phyloP scores from a whole-genome alignment of 257 asterid genomes.

The Solanum gandarillasii region DNA sequence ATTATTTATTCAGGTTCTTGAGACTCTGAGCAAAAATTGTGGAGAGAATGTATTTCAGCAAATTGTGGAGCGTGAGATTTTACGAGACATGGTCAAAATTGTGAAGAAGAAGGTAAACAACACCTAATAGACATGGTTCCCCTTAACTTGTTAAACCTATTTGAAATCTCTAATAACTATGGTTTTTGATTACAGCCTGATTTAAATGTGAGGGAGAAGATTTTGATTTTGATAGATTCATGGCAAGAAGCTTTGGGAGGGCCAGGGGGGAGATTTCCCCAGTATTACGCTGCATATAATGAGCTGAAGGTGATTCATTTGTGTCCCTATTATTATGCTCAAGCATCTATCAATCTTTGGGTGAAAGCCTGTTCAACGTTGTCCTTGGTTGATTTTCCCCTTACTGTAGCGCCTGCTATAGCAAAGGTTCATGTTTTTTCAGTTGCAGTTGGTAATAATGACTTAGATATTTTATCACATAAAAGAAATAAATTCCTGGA shows the following conservation, averaged over 20 bases:
- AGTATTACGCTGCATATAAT: slow-evolving; percentile 75
- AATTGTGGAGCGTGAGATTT: slow-evolving; percentile 83
- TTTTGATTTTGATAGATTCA: slow-evolving; percentile 69
- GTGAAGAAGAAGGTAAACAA: slow-evolving; percentile 73
- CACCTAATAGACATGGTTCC: neutral
- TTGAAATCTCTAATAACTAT: neutral
- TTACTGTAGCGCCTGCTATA: neutral
- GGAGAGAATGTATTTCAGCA: slow-evolving; percentile 84
- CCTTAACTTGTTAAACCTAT: neutral
- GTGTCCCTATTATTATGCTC: neutral
- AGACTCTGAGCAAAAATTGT: slow-evolving; percentile 92
- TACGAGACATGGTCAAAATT: slow-evolving; percentile 91
- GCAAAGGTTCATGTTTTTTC: neutral
- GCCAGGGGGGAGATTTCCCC: slow-evolving; percentile 76
- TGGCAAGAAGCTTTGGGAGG: slow-evolving; percentile 99
- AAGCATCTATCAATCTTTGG: neutral
- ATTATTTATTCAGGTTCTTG: slow-evolving; percentile 58
- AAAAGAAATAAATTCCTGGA: neutral
- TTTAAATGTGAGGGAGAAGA: slow-evolving; percentile 90
- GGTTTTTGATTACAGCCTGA: slow-evolving; percentile 59
- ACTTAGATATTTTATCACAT: neutral
- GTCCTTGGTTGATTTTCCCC: neutral
- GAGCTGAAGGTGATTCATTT: slow-evolving; percentile 65
- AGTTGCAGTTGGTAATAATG: neutral
- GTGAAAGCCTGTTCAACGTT: neutral